Evolutionary conservation across 345 rosid species (phyloP).

Genomic region (Eucalyptus erythrocorys): DNA sequence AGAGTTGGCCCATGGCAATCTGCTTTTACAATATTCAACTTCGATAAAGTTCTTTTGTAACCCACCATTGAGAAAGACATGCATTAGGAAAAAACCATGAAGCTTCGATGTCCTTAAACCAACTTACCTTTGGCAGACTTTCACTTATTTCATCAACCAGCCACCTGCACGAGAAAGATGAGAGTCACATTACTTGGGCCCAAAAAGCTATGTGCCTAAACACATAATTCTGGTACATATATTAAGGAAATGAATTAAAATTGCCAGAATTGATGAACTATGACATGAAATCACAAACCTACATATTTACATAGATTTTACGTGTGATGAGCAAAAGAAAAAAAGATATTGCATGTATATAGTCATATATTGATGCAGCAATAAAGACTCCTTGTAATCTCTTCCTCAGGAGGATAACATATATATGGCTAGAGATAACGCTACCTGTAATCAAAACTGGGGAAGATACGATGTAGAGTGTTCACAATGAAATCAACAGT

Average conservation of each 20-base stretch:
- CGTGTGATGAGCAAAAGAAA: background rate
- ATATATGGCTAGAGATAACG: background rate
- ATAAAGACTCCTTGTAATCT: background rate
- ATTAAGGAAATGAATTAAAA: background rate
- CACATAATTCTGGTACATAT: background rate
- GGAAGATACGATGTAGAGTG: conserved; percentile 70
- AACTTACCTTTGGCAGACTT: conserved; percentile 84
- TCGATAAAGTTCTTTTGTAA: background rate
- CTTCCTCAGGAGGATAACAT: background rate
- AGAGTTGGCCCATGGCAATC: background rate
- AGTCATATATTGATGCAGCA: background rate
- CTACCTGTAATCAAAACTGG: conserved; percentile 92
- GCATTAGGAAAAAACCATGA: background rate
- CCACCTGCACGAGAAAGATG: conserved; percentile 56
- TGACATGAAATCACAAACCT: background rate
- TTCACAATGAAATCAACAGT: conserved; percentile 70
- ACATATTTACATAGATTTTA: background rate
- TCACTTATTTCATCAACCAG: conserved; percentile 81
- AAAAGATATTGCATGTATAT: background rate
- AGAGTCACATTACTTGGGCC: background rate
- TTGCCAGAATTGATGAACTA: background rate
- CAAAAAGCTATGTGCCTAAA: background rate
- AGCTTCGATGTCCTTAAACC: background rate
- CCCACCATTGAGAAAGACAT: background rate
- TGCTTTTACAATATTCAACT: background rate